Percentiles rank a stretch among this genome's conserved stretches.
These are phyloP conservation scores for Circinella minor DNA, from an alignment of 371 early-diverging fungal species.

Conservation along the genomic window DNA sequence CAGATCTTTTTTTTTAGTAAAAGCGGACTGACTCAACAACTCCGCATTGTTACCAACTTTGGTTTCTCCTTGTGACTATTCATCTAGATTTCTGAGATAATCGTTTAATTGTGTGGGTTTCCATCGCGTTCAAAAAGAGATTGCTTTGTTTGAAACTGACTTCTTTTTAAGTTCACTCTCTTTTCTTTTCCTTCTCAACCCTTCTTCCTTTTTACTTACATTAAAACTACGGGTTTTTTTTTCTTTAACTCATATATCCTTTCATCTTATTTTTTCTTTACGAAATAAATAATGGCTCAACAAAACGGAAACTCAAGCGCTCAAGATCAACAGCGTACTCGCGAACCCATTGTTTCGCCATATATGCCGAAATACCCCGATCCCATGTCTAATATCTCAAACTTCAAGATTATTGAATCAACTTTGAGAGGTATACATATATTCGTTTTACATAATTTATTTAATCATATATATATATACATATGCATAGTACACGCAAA, in stretches of 20 bases:
- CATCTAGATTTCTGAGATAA: conserved; percentile 11
- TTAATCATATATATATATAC: not conserved
- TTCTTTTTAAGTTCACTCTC: not conserved
- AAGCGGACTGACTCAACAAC: conserved; percentile 3
- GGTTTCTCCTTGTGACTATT: conserved; percentile 8
- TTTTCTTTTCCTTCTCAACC: not conserved
- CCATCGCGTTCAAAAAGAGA: conserved; percentile 3
- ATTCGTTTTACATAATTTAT: not conserved
- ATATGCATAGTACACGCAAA: not conserved
- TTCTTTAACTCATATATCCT: not conserved
- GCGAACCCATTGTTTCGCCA: conserved; percentile 47
- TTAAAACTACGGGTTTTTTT: not conserved
- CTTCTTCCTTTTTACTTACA: conserved; percentile 15
- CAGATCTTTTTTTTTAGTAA: too few relatives aligned
- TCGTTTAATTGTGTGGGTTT: not conserved
- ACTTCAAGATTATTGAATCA: conserved; percentile 92
- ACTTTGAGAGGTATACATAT: conserved; percentile 74
- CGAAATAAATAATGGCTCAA: conserved; percentile 4
- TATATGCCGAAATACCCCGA: conserved; percentile 69
- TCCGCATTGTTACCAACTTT: not conserved
- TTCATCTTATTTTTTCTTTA: not conserved
- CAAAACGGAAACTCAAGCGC: conserved; percentile 10
- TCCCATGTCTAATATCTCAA: conserved; percentile 78
- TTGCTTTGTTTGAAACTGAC: not conserved
- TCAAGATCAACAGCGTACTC: conserved; percentile 20